phyloP scores from a whole-genome alignment of 768 basidiomycete genomes.

The Hericium rajendrae region DNA sequence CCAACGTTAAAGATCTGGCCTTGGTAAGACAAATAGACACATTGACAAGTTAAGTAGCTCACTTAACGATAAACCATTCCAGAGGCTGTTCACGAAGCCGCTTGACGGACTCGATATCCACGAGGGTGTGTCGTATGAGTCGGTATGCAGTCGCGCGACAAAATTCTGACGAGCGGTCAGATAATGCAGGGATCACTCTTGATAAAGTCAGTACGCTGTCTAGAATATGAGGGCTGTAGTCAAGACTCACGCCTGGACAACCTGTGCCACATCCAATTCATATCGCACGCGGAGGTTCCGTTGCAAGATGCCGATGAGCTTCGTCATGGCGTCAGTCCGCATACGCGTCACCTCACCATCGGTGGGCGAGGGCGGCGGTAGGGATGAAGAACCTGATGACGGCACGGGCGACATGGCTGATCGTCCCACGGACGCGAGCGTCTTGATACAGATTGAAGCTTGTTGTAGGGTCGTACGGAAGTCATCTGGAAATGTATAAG shows the following conservation, averaged over 20 bases:
- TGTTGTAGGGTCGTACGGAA: conserved; percentile 64
- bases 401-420: conserved; percentile 23
- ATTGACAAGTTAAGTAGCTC: conserved; percentile 9
- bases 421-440: conserved; percentile 39
- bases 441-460: conserved; percentile 48
- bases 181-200: conserved; percentile 71
- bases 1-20: conserved; percentile 70
- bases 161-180: conserved; percentile 64
- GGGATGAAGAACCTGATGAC: conserved; percentile 25
- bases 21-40: conserved; percentile 3
- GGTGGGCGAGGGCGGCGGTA: conserved; percentile 26
- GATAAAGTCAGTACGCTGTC: not conserved
- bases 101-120: conserved; percentile 64
- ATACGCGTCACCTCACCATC: conserved; percentile 36
- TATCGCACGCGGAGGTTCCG: conserved; percentile 68
- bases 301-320: conserved; percentile 55
- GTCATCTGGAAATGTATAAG: conserved; percentile 39
- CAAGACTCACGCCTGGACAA: conserved; percentile 62
- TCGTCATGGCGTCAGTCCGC: conserved; percentile 54
- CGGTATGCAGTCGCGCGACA: conserved; percentile 79
- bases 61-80: conserved; percentile 92
- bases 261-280: conserved; percentile 58
- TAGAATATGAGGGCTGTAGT: not conserved
- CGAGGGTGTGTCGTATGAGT: conserved; percentile 66
- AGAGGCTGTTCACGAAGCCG: conserved; percentile 53